A percentile compares a stretch with the other conserved stretches of the same genome.
phyloP scores from a whole-genome alignment of 2,329 filamentous ascomycete species.

The Ceratocystiopsis sp. region DNA sequence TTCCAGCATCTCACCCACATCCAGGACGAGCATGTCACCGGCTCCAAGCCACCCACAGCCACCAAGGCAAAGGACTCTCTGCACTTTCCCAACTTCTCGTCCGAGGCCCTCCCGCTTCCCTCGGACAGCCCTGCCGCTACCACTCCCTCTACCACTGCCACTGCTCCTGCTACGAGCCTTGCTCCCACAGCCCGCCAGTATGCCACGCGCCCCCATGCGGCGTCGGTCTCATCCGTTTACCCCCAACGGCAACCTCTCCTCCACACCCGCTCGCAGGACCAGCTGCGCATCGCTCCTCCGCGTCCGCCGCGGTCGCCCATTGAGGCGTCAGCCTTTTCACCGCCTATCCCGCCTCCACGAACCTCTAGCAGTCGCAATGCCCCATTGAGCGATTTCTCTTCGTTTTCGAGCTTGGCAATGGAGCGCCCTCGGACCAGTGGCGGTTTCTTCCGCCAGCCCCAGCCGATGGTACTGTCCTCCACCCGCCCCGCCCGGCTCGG shows the following conservation, averaged over 20 bases:
- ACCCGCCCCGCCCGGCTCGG: neutral
- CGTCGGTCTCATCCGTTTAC: constrained; percentile 8
- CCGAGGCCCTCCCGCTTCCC: constrained; percentile 19
- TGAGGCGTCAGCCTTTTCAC: constrained; percentile 16
- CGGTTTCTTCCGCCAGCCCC: constrained; percentile 21
- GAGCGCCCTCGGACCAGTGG: constrained; percentile 29
- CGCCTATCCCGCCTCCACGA: constrained; percentile 32
- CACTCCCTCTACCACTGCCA: no score
- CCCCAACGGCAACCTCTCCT: constrained; percentile 21
- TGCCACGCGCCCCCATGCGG: constrained; percentile 15
- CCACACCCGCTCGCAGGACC: constrained; percentile 31
- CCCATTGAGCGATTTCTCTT: no score
- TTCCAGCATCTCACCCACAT: constrained; percentile 49
- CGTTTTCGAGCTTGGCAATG: no score
- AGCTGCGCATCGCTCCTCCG: constrained; percentile 28
- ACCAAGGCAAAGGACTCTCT: constrained; percentile 13
- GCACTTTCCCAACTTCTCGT: constrained; percentile 31
- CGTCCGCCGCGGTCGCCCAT: constrained; percentile 33
- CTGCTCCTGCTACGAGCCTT: neutral
- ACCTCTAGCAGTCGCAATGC: constrained; percentile 1
- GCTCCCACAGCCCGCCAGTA: constrained; percentile 9
- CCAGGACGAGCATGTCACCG: constrained; percentile 28
- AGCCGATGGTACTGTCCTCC: neutral
- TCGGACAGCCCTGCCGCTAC: no score
- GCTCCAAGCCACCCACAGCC: no score